Base-by-base conservation (phyloP, 2,329 filamentous ascomycete genomes). In the Colletotrichum simmondsii region DNA sequence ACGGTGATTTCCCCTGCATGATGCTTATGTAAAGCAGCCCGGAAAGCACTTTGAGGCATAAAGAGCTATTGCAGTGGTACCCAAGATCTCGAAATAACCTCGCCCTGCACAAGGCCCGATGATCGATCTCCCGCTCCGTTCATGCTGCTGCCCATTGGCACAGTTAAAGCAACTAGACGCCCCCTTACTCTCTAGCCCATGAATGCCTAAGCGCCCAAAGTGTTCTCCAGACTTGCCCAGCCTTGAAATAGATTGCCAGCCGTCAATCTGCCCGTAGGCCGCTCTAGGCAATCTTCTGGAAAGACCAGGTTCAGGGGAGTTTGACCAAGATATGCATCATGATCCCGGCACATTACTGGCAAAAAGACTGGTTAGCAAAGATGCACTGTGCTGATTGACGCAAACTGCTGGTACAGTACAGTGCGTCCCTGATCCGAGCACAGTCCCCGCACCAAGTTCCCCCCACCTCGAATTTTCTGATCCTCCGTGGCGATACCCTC, bases 381-480 rank as follows among this genome's bases (percentile, higher is more conserved):
- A 28, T 30, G 57, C 64, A 71, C 68, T 52, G 64, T 71, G 35
- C 10, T 4, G 16, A 1, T 1, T 0, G 0, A 14, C 2, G 6
- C 1, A 2, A 2, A 5, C 2, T 1, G 0, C 19, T 5, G 6
- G 2, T 14, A 6, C 3, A 1, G 5, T n/a, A 42, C 68, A 35
- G 63, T 71, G 35, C 14, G 6, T 28, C 28, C 28, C 6, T 28
- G 7, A 28, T 28, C 28, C 7, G 28, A 28, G 28, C 28, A 72
- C 65, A 69, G 59, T 72, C 70, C 65, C 70, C 65, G 70, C 70
- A 57, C n/a, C 63, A 14, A 49, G 3, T 7, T 11, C 16, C 35
- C 42, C 69, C 70, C 70, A 60, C 65, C 65, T 70, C 59, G 70
- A 72, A 72, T 72, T 72, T 65, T 70, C 59, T 69, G 53, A 69